Percentiles rank a stretch among this genome's conserved stretches.
Evolutionary conservation across 768 basidiomycete genomes (phyloP).

Genomic region (Gymnopilus junonius): DNA sequence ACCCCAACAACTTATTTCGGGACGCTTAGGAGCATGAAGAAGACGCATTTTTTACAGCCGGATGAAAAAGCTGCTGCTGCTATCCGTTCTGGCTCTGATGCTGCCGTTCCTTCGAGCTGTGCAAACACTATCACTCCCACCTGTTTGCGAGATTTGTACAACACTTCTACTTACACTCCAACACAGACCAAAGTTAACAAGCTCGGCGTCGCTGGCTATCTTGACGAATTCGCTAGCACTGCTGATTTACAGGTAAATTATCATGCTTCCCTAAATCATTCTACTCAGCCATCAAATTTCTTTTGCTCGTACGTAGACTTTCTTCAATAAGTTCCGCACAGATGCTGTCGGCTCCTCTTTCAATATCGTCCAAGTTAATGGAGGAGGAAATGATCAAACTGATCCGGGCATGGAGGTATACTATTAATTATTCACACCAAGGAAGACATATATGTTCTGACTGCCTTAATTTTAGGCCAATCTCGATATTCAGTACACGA

Average conservation of each 20-base stretch:
- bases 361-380: slow-evolving; percentile 49
- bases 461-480: slow-evolving; percentile 48
- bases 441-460: neutral
- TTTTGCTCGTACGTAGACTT: slow-evolving; percentile 52
- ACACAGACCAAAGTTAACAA: slow-evolving; percentile 44
- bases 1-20: slow-evolving; percentile 72
- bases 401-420: slow-evolving; percentile 62
- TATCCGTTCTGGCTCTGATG: slow-evolving; percentile 25
- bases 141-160: slow-evolving; percentile 63
- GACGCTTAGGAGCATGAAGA: slow-evolving; percentile 54
- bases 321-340: slow-evolving; percentile 52
- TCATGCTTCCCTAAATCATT: neutral
- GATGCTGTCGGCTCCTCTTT: slow-evolving; percentile 51
- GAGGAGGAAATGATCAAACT: slow-evolving; percentile 55
- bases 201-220: slow-evolving; percentile 64
- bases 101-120: slow-evolving; percentile 48
- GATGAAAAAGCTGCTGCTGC: slow-evolving; percentile 41
- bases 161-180: slow-evolving; percentile 50
- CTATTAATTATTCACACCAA: no score
- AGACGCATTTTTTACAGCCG: slow-evolving; percentile 59
- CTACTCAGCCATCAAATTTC: slow-evolving; percentile 10
- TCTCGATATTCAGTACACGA: slow-evolving; percentile 72
- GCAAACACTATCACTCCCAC: slow-evolving; percentile 51
- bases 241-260: slow-evolving; percentile 58
- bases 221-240: slow-evolving; percentile 58